These are phyloP conservation scores for Tuber magnatum DNA, from an alignment of 495 filamentous ascomycete genomes.

Conservation along the genomic window DNA sequence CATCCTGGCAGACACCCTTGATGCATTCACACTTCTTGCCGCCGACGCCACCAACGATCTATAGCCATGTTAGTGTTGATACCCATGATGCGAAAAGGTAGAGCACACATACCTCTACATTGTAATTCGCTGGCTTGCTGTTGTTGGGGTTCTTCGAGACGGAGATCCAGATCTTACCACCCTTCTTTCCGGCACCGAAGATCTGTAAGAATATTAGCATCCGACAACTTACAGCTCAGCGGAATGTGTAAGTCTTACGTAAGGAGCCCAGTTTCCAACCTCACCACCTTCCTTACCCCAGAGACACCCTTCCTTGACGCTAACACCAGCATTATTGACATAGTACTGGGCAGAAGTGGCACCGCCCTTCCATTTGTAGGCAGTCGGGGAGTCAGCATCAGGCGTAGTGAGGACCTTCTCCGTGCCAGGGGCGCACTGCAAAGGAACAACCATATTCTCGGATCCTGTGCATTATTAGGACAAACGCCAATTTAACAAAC, in stretches of 20 bases:
- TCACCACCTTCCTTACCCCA: conserved; percentile 57
- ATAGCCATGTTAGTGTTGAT: neutral
- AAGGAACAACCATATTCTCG: conserved; percentile 75
- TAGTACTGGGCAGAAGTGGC: conserved; percentile 92
- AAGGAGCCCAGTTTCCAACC: conserved; percentile 80
- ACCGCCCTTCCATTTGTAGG: conserved; percentile 65
- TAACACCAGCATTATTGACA: conserved; percentile 70
- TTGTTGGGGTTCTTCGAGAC: conserved; percentile 61
- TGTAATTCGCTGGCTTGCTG: conserved; percentile 54
- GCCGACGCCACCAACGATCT: conserved; percentile 52
- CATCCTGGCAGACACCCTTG: conserved; percentile 42
- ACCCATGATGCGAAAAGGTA: neutral
- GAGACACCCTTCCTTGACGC: conserved; percentile 62
- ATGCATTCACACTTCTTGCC: conserved; percentile 65
- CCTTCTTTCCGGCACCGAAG: conserved; percentile 67
- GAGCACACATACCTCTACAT: conserved; percentile 27
- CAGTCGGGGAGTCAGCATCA: conserved; percentile 52
- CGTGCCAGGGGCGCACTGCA: conserved; percentile 53
- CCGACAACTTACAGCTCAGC: neutral
- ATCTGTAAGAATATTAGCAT: conserved; percentile 44
- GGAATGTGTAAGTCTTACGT: conserved; percentile 38
- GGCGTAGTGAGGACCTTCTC: conserved; percentile 65
- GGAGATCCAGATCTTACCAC: conserved; percentile 67
- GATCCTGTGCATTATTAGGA: conserved; percentile 47
- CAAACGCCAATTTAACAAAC: neutral